phyloP scores from a whole-genome alignment of 1,139 yeast species.

The Protomyces lactucae-debilis region DNA sequence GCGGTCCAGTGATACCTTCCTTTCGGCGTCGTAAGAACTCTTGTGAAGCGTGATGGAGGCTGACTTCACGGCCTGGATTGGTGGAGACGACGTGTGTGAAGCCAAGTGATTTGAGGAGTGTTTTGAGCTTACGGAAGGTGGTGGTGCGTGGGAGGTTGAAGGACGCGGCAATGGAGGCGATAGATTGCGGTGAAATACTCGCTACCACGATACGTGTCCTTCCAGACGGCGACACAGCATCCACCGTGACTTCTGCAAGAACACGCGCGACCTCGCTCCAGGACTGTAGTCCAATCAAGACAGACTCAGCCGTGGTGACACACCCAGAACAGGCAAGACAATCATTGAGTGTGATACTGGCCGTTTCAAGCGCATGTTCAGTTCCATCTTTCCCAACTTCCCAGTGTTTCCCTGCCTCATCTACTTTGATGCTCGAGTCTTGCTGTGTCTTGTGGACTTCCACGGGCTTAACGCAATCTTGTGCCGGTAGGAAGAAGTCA shows the following conservation, averaged over 20 bases:
- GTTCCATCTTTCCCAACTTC: slow-evolving; percentile 45
- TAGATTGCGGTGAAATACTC: slow-evolving; percentile 78
- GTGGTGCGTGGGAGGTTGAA: slow-evolving; percentile 50
- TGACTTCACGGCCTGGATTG: slow-evolving; percentile 69
- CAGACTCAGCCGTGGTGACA: slow-evolving; percentile 93
- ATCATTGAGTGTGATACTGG: slow-evolving; percentile 83
- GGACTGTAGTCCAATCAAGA: slow-evolving; percentile 83
- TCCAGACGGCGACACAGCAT: neutral
- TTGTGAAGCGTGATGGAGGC: slow-evolving; percentile 57
- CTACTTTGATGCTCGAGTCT: slow-evolving; percentile 62
- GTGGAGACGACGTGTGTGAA: slow-evolving; percentile 77
- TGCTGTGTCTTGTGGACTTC: slow-evolving; percentile 22
- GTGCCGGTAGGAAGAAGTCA: slow-evolving; percentile 90
- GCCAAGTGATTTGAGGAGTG: slow-evolving; percentile 59
- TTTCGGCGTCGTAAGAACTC: slow-evolving; percentile 40
- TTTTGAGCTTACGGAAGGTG: slow-evolving; percentile 58
- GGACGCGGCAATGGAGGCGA: slow-evolving; percentile 77
- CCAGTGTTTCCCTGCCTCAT: slow-evolving; percentile 56
- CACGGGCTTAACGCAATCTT: slow-evolving; percentile 89
- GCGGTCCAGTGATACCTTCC: slow-evolving; percentile 41
- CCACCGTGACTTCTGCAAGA: slow-evolving; percentile 32
- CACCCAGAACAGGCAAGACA: slow-evolving; percentile 97
- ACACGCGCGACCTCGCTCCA: slow-evolving; percentile 70
- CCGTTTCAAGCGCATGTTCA: slow-evolving; percentile 57
- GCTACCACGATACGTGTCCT: slow-evolving; percentile 53